Evolutionary conservation across 2,329 filamentous ascomycete genomes (phyloP).

Genomic region (Epichloe bromicola): DNA sequence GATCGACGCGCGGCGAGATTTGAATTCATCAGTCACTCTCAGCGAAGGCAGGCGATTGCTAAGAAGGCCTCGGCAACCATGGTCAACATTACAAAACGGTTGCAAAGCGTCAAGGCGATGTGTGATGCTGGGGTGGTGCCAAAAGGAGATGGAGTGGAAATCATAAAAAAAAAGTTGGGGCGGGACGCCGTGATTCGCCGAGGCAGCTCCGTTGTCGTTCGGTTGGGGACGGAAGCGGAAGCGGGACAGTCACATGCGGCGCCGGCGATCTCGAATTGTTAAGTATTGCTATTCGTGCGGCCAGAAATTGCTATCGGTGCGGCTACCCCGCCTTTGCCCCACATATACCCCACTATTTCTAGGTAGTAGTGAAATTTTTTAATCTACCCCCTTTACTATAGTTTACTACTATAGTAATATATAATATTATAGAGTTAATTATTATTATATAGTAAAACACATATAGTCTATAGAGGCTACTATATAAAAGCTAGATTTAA

Average conservation of each 20-base stretch:
- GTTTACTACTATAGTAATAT: too few species aligned
- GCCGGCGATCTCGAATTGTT: too few species aligned
- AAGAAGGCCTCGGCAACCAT: constrained; percentile 7
- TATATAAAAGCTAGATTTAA: too few species aligned
- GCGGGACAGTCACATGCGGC: not conserved
- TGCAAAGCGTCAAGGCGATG: not conserved
- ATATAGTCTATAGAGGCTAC: too few species aligned
- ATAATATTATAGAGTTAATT: too few species aligned
- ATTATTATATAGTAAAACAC: too few species aligned
- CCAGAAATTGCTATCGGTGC: too few species aligned
- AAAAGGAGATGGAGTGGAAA: not conserved
- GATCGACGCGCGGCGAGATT: not conserved
- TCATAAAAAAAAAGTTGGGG: constrained; percentile 3
- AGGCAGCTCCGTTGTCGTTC: constrained; percentile 4
- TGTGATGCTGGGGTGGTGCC: not conserved
- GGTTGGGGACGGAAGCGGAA: constrained; percentile 5
- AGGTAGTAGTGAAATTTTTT: too few species aligned
- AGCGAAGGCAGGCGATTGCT: constrained; percentile 4
- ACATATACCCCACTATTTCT: too few species aligned
- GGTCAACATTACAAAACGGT: not conserved
- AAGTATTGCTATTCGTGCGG: too few species aligned
- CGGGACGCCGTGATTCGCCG: constrained; percentile 10
- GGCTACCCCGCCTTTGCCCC: too few species aligned
- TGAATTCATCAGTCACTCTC: constrained; percentile 4
- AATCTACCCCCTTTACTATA: too few species aligned